Evolutionary conservation across 768 basidiomycete species (phyloP).

Genomic region (Exidia glandulosa): DNA sequence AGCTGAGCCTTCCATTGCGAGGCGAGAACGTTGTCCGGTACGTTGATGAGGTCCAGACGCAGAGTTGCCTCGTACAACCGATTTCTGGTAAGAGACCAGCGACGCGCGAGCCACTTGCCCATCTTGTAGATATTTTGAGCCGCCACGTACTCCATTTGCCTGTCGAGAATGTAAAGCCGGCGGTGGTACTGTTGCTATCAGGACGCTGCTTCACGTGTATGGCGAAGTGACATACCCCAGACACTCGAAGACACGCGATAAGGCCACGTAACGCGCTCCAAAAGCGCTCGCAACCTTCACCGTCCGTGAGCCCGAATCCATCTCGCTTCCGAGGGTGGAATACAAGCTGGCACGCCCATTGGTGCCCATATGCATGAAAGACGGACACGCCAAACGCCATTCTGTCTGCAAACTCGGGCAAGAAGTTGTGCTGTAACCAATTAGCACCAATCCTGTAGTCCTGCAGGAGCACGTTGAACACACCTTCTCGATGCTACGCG

Average conservation of each 20-base stretch:
- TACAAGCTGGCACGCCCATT: conserved; percentile 25
- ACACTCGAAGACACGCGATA: conserved; percentile 1
- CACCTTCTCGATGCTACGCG: conserved; percentile 10
- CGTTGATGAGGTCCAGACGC: not conserved
- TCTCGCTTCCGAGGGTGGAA: conserved; percentile 21
- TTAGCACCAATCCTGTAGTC: not conserved
- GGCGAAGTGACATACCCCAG: conserved; percentile 1
- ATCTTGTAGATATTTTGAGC: not conserved
- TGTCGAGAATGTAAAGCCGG: not conserved
- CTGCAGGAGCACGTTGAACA: not conserved
- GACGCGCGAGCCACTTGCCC: not conserved
- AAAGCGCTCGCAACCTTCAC: conserved; percentile 7
- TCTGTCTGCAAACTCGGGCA: conserved; percentile 7
- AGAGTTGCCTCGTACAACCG: not conserved
- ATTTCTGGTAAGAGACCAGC: not conserved
- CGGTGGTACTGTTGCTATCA: not conserved
- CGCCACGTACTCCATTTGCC: not conserved
- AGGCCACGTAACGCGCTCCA: conserved; percentile 2
- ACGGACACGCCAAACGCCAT: conserved; percentile 22
- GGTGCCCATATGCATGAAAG: conserved; percentile 30
- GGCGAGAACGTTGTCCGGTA: not conserved
- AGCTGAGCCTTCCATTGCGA: not conserved
- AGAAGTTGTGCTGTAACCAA: conserved; percentile 1
- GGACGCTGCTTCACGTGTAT: no score
- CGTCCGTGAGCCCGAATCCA: conserved; percentile 9